phyloP scores from a whole-genome alignment of 305 asterid species.

The Andrographis paniculata region DNA sequence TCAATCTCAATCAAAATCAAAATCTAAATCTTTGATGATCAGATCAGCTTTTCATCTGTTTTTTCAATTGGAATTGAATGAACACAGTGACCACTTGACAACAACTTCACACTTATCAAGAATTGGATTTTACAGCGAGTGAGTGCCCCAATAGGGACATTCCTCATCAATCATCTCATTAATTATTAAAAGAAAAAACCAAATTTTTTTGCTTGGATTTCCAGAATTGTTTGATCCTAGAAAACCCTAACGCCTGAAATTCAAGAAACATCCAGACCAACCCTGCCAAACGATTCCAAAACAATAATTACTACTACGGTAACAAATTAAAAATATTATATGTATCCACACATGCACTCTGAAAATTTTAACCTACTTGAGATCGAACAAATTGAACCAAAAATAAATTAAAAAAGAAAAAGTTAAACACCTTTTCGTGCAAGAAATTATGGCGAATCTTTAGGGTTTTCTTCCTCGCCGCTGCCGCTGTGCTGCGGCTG shows the following conservation, averaged over 20 bases:
- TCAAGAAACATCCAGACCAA: not conserved
- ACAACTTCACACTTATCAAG: not conserved
- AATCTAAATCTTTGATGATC: no score
- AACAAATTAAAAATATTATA: not conserved
- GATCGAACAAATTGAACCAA: no score
- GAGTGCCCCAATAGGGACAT: no score
- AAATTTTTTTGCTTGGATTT: no score
- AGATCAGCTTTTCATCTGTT: not conserved
- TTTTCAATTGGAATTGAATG: not conserved
- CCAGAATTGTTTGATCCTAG: not conserved
- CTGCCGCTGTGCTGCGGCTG: slow-evolving; percentile 47
- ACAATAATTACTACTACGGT: not conserved
- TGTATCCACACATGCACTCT: not conserved
- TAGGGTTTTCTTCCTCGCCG: slow-evolving; percentile 59
- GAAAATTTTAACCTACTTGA: not conserved
- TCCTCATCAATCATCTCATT: no score
- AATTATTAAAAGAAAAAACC: no score
- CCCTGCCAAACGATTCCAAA: not conserved
- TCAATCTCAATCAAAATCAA: no score
- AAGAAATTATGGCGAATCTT: slow-evolving; percentile 36
- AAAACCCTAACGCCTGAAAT: not conserved
- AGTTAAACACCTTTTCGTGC: not conserved
- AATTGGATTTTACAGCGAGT: not conserved
- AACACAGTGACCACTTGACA: not conserved
- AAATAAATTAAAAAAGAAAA: no score